phyloP scores from a whole-genome alignment of 2,329 filamentous ascomycete genomes.

The Talaromyces rugulosus region DNA sequence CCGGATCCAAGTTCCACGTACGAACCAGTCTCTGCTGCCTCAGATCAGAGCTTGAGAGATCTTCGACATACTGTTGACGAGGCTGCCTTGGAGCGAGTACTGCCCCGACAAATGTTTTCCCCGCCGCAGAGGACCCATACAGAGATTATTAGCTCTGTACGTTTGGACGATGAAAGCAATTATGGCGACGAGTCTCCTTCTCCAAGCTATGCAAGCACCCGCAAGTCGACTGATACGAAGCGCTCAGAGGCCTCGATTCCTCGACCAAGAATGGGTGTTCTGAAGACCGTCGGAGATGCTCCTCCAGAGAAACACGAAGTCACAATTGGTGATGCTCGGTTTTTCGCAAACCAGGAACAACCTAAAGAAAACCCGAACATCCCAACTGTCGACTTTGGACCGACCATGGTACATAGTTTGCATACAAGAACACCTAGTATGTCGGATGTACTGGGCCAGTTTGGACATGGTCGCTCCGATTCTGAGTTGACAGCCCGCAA shows the following conservation, averaged over 20 bases:
- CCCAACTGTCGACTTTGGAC: slow-evolving; percentile 79
- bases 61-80: slow-evolving; percentile 42
- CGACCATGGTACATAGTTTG: slow-evolving; percentile 66
- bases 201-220: slow-evolving; percentile 75
- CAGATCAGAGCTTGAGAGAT: slow-evolving; percentile 38
- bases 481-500: slow-evolving; percentile 28
- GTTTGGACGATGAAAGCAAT: slow-evolving; percentile 35
- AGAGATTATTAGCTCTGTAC: slow-evolving; percentile 3
- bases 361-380: slow-evolving; percentile 51
- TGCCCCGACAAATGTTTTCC: slow-evolving; percentile 25
- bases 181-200: slow-evolving; percentile 64
- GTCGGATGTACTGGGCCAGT: slow-evolving; percentile 47
- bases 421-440: slow-evolving; percentile 53
- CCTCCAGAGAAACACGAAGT: slow-evolving; percentile 39
- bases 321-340: slow-evolving; percentile 46
- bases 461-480: slow-evolving; percentile 27
- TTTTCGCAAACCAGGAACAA: slow-evolving; percentile 31
- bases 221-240: slow-evolving; percentile 47
- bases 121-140: slow-evolving; percentile 17
- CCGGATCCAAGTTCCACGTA: slow-evolving; percentile 5
- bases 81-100: slow-evolving; percentile 49
- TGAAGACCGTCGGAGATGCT: slow-evolving; percentile 68
- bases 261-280: slow-evolving; percentile 69
- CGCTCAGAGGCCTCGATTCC: slow-evolving; percentile 38
- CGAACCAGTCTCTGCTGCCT: slow-evolving; percentile 21